Percentiles rank a stretch among this genome's conserved stretches.
These are phyloP conservation scores for Neophaeococcomyces mojaviensis DNA, from an alignment of 2,329 filamentous ascomycete genomes.

Conservation along the genomic window DNA sequence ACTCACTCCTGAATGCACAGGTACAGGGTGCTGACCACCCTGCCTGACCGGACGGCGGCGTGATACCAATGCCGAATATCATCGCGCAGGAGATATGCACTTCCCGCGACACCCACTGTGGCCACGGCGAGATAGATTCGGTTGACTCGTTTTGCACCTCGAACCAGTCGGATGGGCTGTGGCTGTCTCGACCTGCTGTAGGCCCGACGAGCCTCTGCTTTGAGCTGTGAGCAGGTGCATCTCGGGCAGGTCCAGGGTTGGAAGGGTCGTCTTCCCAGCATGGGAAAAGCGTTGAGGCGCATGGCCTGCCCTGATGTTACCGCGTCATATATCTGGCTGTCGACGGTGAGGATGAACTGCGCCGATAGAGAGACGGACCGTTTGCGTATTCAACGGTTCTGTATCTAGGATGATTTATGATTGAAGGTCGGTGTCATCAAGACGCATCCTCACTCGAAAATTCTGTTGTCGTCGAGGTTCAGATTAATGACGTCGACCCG, in stretches of 20 bases:
- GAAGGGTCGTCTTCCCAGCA: constrained; percentile 1
- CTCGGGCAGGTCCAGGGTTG: constrained; percentile 4
- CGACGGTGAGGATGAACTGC: background rate
- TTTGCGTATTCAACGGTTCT: too few species aligned
- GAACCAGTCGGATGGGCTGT: constrained; percentile 1
- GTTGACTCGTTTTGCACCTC: background rate
- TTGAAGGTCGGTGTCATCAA: too few species aligned
- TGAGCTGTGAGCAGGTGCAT: background rate
- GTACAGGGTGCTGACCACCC: constrained; percentile 66
- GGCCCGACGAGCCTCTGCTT: background rate
- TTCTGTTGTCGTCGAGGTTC: too few species aligned
- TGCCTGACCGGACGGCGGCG: constrained; percentile 66
- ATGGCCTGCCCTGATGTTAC: background rate
- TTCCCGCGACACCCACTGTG: constrained; percentile 33
- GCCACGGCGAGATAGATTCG: constrained; percentile 22
- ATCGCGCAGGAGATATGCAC: constrained; percentile 46
- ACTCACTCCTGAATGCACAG: constrained; percentile 81
- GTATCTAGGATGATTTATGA: too few species aligned
- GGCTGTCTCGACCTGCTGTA: constrained; percentile 5
- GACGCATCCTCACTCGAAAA: too few species aligned
- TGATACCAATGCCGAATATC: constrained; percentile 71
- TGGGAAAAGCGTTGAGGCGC: constrained; percentile 7
- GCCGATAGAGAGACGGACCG: background rate
- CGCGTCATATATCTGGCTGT: background rate
- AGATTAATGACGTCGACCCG: too few species aligned